These are phyloP conservation scores for Mallotus repandus DNA, from an alignment of 441 rosid species.

Conservation along the genomic window DNA sequence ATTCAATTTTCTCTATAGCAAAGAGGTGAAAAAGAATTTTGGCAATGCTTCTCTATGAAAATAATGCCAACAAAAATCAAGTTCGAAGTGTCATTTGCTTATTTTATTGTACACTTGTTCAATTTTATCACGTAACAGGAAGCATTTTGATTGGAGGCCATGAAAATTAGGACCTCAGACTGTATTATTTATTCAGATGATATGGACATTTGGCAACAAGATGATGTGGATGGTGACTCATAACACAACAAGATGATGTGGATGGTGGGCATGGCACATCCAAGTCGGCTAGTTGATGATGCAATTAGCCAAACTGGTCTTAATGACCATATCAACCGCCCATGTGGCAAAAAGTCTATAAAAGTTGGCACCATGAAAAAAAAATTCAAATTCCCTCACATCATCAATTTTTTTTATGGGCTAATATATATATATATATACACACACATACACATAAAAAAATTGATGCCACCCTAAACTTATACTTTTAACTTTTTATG, in stretches of 20 bases:
- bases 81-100: no score
- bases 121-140: neutral
- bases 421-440: no score
- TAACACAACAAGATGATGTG: conserved; percentile 14
- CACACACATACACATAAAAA: no score
- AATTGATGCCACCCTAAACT: no score
- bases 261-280: conserved; percentile 10
- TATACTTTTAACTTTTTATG: no score
- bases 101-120: neutral
- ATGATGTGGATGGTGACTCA: conserved; percentile 21
- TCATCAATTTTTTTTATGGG: neutral
- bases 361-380: neutral
- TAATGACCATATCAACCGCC: conserved; percentile 7
- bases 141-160: neutral
- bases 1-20: no score
- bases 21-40: no score
- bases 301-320: neutral
- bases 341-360: conserved; percentile 12
- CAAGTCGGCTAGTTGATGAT: conserved; percentile 1
- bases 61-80: no score
- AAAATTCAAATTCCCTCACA: no score
- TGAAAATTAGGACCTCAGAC: neutral
- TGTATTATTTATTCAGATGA: neutral
- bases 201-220: neutral
- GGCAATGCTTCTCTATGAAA: no score